Evolutionary conservation across 2,329 filamentous ascomycete genomes (phyloP), one percentile per base, ranked within the genome.

Genomic region (Mollisiaceae sp.): DNA sequence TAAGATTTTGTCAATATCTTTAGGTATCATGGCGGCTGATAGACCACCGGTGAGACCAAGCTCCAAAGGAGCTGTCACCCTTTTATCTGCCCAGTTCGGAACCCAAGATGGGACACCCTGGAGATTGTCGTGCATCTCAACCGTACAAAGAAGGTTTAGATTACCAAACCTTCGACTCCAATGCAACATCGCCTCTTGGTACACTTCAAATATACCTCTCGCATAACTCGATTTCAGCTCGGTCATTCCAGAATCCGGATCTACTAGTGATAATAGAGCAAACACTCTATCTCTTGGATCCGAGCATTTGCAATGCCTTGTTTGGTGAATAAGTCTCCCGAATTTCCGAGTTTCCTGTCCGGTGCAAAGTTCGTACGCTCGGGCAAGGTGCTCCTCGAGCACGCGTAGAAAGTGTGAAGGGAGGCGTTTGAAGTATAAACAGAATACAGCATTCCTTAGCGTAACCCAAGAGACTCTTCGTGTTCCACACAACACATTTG

Each of bases 241-340:
- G 18, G 2, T 27, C 50, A 54, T 35, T 4, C n/a, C 22, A 60
- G 47, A 27, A 63, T 55, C 4, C 4, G 22, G 20, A 64, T 36
- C 5, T 6, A 60, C n/a, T 20, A 65, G 2, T 8, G 47, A 59
- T 6, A 62, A 32, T 9, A 68, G 18, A 5, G 61, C 64, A 52
- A 41, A 68, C 8, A 66, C 45, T 36, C 38, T 59, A 24, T 68
- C 66, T 2, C 66, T 20, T 38, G 52, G 64, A 54, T 68, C 66
- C n/a, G 62, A 15, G 24, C 61, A 66, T n/a, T 60, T 41, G 24
- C 50, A 60, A 4, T 27, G n/a, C 2, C 24, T 50, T 2, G 60
- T 62, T 1, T 56, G 1, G 15, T 59, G 14, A 1, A 69, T 27
- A 8, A 67, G 27, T 5, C 4, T 11, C 3, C 12, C 11, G 32